Base-by-base conservation (phyloP, 148 eudicot genomes). In the Arbutus unedo region DNA sequence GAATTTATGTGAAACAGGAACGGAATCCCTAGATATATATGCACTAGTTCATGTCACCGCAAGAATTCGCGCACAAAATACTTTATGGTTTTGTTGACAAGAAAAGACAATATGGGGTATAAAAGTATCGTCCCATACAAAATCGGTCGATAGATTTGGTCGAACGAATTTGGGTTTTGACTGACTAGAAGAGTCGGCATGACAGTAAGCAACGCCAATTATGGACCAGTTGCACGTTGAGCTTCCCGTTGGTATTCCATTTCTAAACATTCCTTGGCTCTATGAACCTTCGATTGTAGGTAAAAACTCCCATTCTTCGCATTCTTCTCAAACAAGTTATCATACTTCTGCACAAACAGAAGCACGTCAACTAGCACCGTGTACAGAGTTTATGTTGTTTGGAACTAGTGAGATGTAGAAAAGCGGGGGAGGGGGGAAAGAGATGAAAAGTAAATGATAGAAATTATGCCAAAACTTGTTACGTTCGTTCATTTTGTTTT, bases 241-340 rank as follows among this genome's bases (percentile, higher is more conserved):
- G 85, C 93, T 82, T 89, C 86, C 76, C 55, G 86, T 78, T 81
- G 87, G 83, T 93, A 86, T 7, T 87, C 88, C 3, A 81, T 45
- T 88, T 94, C 94, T 50, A 94, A 81, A 76, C 98, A 90, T 84
- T 94, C 98, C 82, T 94, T 94, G 9, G 98, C 96, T 19, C 94
- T 89, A 83, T 92, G 96, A 79, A 94, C 96, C 82, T 94, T 94
- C 0, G 98, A 94, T 82, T 94, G 98, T 72, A 94, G 90, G 77
- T 94, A 94, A 79, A 94, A 94, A 83, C 98, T 94, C 38, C 98
- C 98, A 67, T 85, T 92, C 81, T 87, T 90, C 9, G 92, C 96
- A 79, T 94, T 94, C 55, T 85, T 86, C 87, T 94, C 94, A 74
- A 92, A 94, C 81, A 94, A 84, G 48, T 81, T 83, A 43, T 93